phyloP scores from a whole-genome alignment of 108 stramenopile species.

The Stephanodiscus minutulus region DNA sequence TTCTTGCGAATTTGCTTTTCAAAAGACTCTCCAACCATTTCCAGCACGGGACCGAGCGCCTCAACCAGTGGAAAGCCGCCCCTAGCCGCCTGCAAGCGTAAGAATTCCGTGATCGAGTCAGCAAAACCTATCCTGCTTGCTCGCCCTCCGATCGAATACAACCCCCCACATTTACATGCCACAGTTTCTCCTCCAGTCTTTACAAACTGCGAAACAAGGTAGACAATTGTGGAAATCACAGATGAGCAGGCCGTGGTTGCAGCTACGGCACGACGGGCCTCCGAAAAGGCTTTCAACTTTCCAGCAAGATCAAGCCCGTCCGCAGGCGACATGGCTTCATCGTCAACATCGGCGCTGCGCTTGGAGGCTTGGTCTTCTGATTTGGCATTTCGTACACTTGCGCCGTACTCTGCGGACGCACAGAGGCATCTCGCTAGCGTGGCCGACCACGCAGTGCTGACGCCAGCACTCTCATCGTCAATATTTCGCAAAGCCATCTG shows the following conservation, averaged over 20 bases:
- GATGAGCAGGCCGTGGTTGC: slow-evolving; percentile 52
- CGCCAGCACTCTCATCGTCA: slow-evolving; percentile 79
- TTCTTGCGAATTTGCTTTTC: slow-evolving; percentile 61
- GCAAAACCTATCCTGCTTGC: slow-evolving; percentile 74
- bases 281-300: slow-evolving; percentile 52
- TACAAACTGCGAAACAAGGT: slow-evolving; percentile 68
- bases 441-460: slow-evolving; percentile 66
- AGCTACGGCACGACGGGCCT: slow-evolving; percentile 35
- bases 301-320: slow-evolving; percentile 42
- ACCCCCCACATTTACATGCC: slow-evolving; percentile 67
- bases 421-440: slow-evolving; percentile 75
- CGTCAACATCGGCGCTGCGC: slow-evolving; percentile 47
- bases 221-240: slow-evolving; percentile 53
- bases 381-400: slow-evolving; percentile 33
- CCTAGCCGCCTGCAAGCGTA: slow-evolving; percentile 54
- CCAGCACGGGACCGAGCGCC: slow-evolving; percentile 54
- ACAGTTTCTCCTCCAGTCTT: slow-evolving; percentile 78
- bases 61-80: slow-evolving; percentile 53
- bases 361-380: slow-evolving; percentile 46
- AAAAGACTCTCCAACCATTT: slow-evolving; percentile 74
- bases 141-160: slow-evolving; percentile 75
- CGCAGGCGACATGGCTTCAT: slow-evolving; percentile 23
- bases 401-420: slow-evolving; percentile 64
- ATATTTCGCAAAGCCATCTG: slow-evolving; percentile 69
- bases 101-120: slow-evolving; percentile 52